Conservation (phyloP, 2,329 filamentous ascomycete species). For the Metarhizium anisopliae region DNA sequence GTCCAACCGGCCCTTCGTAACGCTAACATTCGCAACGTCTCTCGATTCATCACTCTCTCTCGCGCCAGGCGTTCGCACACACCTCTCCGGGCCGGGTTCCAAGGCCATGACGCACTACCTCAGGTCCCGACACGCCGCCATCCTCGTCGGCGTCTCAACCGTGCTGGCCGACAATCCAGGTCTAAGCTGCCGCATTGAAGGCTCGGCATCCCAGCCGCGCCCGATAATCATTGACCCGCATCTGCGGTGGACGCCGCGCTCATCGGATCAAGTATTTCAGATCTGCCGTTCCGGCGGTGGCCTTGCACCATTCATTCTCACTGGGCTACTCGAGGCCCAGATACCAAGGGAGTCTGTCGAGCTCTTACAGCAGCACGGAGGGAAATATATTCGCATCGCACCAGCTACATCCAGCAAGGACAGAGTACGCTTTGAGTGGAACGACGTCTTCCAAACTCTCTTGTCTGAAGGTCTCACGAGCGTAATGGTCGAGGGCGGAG, state of each 20-base stretch:
- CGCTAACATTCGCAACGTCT: constrained; percentile 83
- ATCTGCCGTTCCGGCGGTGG: constrained; percentile 57
- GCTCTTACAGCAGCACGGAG: constrained; percentile 40
- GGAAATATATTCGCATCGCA: constrained; percentile 38
- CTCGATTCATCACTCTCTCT: constrained; percentile 75
- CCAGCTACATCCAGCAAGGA: constrained; percentile 23
- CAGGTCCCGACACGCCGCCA: constrained; percentile 72
- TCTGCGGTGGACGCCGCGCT: constrained; percentile 59
- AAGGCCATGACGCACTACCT: constrained; percentile 94
- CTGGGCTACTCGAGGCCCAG: constrained; percentile 32
- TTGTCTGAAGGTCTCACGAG: constrained; percentile 54
- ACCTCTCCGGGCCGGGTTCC: constrained; percentile 70
- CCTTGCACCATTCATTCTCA: constrained; percentile 64
- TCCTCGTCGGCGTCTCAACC: constrained; percentile 77
- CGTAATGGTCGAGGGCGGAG: constrained; percentile 90
- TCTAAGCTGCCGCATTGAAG: constrained; percentile 69
- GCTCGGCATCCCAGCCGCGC: constrained; percentile 58
- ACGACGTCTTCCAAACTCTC: constrained; percentile 51
- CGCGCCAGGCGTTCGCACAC: constrained; percentile 69
- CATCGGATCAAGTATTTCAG: constrained; percentile 55
- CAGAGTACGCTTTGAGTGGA: constrained; percentile 51
- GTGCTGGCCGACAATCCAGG: constrained; percentile 77
- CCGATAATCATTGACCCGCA: constrained; percentile 76
- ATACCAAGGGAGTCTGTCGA: constrained; percentile 33
- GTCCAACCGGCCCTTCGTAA: constrained; percentile 45